Percentiles rank a stretch among this genome's conserved stretches.
Conservation (phyloP, 78 protist genomes). For the Dictyostelium citrinum region DNA sequence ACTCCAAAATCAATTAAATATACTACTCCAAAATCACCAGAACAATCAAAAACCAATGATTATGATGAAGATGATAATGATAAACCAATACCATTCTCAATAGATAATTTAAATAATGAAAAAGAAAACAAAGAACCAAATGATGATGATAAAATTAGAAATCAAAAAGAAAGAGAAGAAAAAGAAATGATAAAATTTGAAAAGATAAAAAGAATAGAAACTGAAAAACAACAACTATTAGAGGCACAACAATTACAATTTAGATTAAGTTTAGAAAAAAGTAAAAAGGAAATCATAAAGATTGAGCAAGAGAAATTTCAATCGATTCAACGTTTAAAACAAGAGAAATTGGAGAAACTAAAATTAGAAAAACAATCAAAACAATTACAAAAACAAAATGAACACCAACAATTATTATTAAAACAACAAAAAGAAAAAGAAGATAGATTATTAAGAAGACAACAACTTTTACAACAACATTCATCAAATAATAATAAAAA, state of each 20-base stretch:
- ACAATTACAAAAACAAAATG: neutral
- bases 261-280: neutral
- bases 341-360: neutral
- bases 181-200: neutral
- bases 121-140: too few relatives aligned
- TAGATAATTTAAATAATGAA: neutral
- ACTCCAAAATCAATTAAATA: neutral
- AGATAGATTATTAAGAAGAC: neutral
- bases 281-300: neutral
- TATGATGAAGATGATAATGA: neutral
- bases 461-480: neutral
- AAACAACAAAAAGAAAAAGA: neutral
- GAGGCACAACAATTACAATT: neutral
- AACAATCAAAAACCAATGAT: neutral
- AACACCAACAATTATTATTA: neutral
- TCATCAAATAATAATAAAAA: neutral
- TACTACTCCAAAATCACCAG: neutral
- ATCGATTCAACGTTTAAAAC: neutral
- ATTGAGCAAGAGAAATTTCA: neutral
- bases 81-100: neutral
- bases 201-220: neutral
- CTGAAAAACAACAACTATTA: neutral
- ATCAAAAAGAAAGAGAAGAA: neutral
- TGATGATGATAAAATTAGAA: neutral
- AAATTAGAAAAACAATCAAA: neutral